Conservation (phyloP, 2,329 filamentous ascomycete genomes). For the Huntiella bhutanensis region DNA sequence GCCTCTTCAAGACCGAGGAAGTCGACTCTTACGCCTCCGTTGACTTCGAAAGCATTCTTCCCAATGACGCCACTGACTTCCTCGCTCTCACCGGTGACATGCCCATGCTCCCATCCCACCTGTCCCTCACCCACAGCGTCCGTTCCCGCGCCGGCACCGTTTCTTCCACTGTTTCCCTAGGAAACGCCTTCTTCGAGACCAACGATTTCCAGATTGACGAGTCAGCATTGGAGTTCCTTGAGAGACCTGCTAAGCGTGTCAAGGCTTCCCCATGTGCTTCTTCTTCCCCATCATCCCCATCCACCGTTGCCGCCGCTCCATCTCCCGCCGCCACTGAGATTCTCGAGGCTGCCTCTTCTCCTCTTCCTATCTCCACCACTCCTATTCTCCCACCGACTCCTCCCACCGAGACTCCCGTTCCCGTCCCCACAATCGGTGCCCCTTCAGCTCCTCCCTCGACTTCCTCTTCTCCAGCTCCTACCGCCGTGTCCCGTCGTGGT, state of each 20-base stretch:
- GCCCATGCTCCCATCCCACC: conserved; percentile 29
- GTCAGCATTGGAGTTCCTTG: conserved; percentile 28
- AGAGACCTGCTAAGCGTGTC: conserved; percentile 30
- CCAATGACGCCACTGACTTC: neutral
- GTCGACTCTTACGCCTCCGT: conserved; percentile 27
- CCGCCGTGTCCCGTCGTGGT: conserved; percentile 69
- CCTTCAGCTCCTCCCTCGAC: conserved; percentile 18
- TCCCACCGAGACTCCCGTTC: neutral
- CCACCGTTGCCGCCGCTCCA: conserved; percentile 16
- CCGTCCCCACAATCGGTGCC: conserved; percentile 16
- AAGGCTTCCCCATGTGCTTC: conserved; percentile 25
- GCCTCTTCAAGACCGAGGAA: conserved; percentile 29
- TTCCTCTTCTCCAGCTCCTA: conserved; percentile 23
- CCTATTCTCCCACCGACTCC: neutral
- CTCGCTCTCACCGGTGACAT: conserved; percentile 29
- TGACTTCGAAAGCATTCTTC: neutral
- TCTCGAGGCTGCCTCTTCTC: neutral
- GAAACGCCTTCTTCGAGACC: conserved; percentile 61
- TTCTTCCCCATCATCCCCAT: conserved; percentile 25
- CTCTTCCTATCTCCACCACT: neutral
- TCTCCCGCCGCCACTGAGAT: conserved; percentile 16
- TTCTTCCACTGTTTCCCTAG: conserved; percentile 47
- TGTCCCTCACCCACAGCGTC: conserved; percentile 29
- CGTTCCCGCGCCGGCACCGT: conserved; percentile 49
- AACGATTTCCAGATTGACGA: conserved; percentile 63